phyloP scores from a whole-genome alignment of 148 eudicot genomes.

The Amaranthus palmeri region DNA sequence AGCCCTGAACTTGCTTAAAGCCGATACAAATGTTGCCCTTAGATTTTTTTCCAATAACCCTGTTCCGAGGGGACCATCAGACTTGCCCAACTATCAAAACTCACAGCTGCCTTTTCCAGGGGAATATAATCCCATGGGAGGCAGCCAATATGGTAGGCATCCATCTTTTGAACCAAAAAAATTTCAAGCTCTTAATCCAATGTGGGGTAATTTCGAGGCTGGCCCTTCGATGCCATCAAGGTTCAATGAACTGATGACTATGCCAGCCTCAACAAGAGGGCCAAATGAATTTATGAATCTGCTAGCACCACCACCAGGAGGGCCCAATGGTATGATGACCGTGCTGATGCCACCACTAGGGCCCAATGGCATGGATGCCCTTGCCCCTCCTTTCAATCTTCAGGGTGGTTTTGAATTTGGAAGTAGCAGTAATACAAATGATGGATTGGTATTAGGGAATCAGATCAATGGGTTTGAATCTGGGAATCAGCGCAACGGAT shows the following conservation, averaged over 20 bases:
- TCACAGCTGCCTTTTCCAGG: not conserved
- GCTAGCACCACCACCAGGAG: too few relatives aligned
- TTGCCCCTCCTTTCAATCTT: not conserved
- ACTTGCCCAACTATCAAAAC: not conserved
- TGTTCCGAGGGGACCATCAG: not conserved
- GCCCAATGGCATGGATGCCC: not conserved
- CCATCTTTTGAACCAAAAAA: not conserved
- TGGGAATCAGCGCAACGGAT: not conserved
- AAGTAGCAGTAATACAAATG: not conserved
- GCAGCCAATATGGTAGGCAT: not conserved
- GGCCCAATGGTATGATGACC: too few relatives aligned
- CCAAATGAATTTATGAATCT: too few relatives aligned
- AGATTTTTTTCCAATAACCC: not conserved
- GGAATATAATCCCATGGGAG: conserved; percentile 8
- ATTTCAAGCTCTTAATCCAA: not conserved
- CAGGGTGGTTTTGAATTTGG: conserved; percentile 12
- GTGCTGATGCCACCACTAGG: not conserved
- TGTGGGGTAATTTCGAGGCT: not conserved
- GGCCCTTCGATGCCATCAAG: not conserved
- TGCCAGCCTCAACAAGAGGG: too few relatives aligned
- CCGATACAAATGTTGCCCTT: not conserved
- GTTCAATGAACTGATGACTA: not conserved
- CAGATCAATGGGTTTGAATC: not conserved
- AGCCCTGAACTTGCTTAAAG: not conserved
- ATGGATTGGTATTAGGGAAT: not conserved